These are phyloP conservation scores for Globisporangium ultimum DNA, from an alignment of 352 stramenopile species.

Conservation along the genomic window DNA sequence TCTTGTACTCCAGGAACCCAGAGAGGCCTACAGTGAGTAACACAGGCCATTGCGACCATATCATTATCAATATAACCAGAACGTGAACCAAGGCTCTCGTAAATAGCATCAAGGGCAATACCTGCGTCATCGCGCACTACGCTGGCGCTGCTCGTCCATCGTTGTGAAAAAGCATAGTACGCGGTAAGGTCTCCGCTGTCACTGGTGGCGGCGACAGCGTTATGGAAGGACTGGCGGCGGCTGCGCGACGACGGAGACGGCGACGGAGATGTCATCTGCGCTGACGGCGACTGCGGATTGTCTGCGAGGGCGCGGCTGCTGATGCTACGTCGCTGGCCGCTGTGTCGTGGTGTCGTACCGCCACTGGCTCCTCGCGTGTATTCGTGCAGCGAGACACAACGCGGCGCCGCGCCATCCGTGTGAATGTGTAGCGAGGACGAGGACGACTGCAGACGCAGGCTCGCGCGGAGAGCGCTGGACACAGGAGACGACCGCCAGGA, in stretches of 20 bases:
- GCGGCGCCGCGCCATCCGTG: background rate
- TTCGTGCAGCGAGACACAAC: slow-evolving; percentile 12
- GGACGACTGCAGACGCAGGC: too few species aligned
- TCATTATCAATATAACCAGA: background rate
- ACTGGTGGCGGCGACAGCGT: slow-evolving; percentile 12
- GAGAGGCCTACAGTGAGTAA: slow-evolving; percentile 19
- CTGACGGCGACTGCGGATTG: too few species aligned
- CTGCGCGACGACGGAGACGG: background rate
- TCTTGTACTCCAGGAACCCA: slow-evolving; percentile 74
- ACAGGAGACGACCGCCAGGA: too few species aligned
- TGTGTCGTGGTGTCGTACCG: background rate
- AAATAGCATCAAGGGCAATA: background rate
- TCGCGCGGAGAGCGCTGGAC: too few species aligned
- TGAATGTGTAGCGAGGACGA: too few species aligned
- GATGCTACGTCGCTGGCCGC: background rate
- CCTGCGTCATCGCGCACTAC: slow-evolving; percentile 40
- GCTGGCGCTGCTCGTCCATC: slow-evolving; percentile 38
- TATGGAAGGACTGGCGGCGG: slow-evolving; percentile 10
- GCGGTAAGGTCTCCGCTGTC: slow-evolving; percentile 45
- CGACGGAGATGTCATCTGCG: too few species aligned
- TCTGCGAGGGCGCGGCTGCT: background rate
- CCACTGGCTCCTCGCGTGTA: slow-evolving; percentile 2
- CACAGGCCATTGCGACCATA: background rate
- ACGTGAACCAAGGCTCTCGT: background rate
- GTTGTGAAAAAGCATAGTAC: slow-evolving; percentile 64